Evolutionary conservation across 192 early-diverging fungal species (phyloP).

Genomic region (Backusella morwellensis): DNA sequence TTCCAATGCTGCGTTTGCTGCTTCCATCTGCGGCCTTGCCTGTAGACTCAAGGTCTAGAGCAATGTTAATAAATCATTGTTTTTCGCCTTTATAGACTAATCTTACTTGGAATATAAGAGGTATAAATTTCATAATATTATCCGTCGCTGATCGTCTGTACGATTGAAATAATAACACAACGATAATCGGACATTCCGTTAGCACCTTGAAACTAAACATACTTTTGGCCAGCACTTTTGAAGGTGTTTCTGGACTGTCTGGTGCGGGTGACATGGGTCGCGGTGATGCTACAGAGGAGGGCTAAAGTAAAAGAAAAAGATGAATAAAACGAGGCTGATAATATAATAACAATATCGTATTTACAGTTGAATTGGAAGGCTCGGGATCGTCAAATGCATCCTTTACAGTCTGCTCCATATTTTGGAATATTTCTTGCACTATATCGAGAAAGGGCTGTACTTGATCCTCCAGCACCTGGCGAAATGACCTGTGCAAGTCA

Average conservation of each 20-base stretch:
- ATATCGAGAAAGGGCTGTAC: conserved; percentile 90
- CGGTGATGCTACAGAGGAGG: conserved; percentile 51
- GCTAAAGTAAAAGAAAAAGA: not conserved
- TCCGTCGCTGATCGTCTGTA: conserved; percentile 79
- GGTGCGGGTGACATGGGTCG: conserved; percentile 74
- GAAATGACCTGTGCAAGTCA: conserved; percentile 90
- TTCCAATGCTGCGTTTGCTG: conserved; percentile 44
- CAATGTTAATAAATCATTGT: not conserved
- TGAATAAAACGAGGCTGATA: not conserved
- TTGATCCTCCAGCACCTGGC: conserved; percentile 77
- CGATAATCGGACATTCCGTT: conserved; percentile 97
- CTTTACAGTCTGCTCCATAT: conserved; percentile 84
- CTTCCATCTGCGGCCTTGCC: conserved; percentile 55
- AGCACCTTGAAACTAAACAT: conserved; percentile 95
- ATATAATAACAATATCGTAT: not conserved
- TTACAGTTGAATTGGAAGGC: conserved; percentile 40
- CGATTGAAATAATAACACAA: conserved; percentile 92
- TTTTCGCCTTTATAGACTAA: not conserved
- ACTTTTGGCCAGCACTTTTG: conserved; percentile 69
- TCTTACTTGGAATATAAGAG: conserved; percentile 78
- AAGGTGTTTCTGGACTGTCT: conserved; percentile 53
- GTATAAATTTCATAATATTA: conserved; percentile 85
- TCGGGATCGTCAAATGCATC: conserved; percentile 79
- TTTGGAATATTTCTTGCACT: conserved; percentile 91
- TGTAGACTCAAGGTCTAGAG: conserved; percentile 54